Percentiles rank a stretch among this genome's conserved stretches.
Conservation (phyloP, 768 basidiomycete genomes). For the Auriscalpium microsporum region DNA sequence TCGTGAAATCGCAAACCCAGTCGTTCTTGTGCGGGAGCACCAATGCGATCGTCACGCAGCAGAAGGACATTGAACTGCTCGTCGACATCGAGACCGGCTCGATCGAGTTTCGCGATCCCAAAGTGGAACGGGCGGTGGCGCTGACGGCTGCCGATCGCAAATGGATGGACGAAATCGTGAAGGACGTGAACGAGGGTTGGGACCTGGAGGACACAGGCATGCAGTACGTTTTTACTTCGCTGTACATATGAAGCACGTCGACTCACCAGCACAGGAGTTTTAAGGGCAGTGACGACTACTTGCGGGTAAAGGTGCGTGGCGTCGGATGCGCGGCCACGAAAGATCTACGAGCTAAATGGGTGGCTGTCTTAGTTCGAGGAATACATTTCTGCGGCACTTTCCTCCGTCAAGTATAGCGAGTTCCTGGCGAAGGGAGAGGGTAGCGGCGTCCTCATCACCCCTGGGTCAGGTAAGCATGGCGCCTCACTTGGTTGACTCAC, state of each 20-base stretch:
- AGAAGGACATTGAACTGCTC: conserved; percentile 83
- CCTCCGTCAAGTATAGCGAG: conserved; percentile 85
- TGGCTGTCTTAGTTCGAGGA: conserved; percentile 66
- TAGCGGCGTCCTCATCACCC: conserved; percentile 57
- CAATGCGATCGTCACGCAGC: conserved; percentile 90
- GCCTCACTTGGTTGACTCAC: background rate
- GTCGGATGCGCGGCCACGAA: background rate
- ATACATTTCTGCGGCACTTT: conserved; percentile 81
- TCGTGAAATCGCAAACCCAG: conserved; percentile 58
- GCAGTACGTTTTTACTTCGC: conserved; percentile 43
- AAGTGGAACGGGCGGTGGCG: conserved; percentile 65
- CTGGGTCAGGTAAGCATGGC: conserved; percentile 37
- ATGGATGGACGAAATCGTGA: conserved; percentile 95
- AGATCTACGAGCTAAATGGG: too few relatives aligned
- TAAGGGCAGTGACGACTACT: conserved; percentile 92
- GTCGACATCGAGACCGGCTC: conserved; percentile 83
- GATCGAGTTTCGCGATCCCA: conserved; percentile 82
- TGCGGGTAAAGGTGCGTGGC: conserved; percentile 64
- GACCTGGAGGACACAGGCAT: conserved; percentile 54
- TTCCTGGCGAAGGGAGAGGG: conserved; percentile 67
- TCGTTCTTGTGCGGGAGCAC: conserved; percentile 95
- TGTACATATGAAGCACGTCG: background rate
- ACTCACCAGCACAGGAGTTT: conserved; percentile 43
- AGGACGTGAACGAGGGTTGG: conserved; percentile 80
- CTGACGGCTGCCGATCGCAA: conserved; percentile 90